phyloP scores from a whole-genome alignment of 306 rosid species.

The Cicer chorassanicum region DNA sequence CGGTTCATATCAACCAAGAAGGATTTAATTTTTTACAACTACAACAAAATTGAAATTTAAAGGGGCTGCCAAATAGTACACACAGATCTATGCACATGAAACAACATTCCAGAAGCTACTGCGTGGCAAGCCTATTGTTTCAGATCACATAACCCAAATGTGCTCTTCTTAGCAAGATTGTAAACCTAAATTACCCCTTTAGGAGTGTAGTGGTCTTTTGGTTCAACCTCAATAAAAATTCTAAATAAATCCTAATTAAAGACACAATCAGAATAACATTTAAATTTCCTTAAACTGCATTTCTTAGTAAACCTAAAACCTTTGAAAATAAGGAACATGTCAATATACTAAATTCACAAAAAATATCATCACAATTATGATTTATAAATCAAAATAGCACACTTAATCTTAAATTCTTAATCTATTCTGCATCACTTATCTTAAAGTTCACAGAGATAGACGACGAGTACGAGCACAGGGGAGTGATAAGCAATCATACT shows the following conservation, averaged over 20 bases:
- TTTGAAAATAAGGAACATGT: not conserved
- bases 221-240: not conserved
- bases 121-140: not conserved
- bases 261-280: not conserved
- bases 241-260: not conserved
- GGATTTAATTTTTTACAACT: conserved; percentile 5
- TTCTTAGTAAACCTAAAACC: not conserved
- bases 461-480: not conserved
- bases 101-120: conserved; percentile 13
- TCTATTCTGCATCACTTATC: conserved; percentile 15
- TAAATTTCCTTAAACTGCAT: not conserved
- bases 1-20: conserved; percentile 21
- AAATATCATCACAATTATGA: conserved; percentile 4
- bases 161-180: not conserved
- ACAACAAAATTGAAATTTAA: conserved; percentile 20
- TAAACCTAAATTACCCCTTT: not conserved
- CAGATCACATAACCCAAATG: not conserved
- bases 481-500: conserved; percentile 1
- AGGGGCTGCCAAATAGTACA: not conserved
- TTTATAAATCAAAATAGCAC: not conserved
- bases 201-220: not conserved
- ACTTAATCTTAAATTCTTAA: not conserved
- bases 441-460: not conserved
- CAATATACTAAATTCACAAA: conserved; percentile 6
- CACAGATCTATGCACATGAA: not conserved